Conservation (phyloP, 2,329 filamentous ascomycete species). For the Catunica adiposa region DNA sequence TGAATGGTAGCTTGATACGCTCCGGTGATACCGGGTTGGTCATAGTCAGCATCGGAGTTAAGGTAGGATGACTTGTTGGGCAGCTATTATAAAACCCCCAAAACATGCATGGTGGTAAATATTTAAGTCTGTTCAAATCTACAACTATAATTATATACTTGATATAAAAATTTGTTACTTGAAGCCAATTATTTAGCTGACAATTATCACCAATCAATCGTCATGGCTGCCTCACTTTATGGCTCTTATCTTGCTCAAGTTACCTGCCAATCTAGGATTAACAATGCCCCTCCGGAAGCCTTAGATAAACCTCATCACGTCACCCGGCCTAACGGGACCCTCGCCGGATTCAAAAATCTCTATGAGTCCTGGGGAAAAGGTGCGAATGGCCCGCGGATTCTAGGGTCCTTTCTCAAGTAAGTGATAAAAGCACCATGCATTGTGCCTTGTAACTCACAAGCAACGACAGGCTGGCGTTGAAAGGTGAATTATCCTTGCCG, state of each 20-base stretch:
- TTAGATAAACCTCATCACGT: constrained; percentile 26
- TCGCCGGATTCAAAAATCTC: constrained; percentile 33
- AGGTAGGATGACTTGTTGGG: background rate
- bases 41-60: no score
- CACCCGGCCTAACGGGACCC: constrained; percentile 22
- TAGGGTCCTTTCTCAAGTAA: constrained; percentile 10
- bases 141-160: no score
- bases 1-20: background rate
- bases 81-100: background rate
- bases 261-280: constrained; percentile 18
- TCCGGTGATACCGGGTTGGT: no score
- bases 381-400: constrained; percentile 1
- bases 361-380: constrained; percentile 28
- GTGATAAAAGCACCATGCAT: background rate
- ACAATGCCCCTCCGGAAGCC: constrained; percentile 22
- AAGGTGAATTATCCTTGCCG: constrained; percentile 30
- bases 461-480: constrained; percentile 22
- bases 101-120: no score
- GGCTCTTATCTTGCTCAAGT: constrained; percentile 14
- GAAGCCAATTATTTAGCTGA: background rate
- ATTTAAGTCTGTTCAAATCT: no score
- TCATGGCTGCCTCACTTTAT: background rate
- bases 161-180: no score
- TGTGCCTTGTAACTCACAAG: background rate
- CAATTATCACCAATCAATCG: background rate